phyloP scores from a whole-genome alignment of 2,329 filamentous ascomycete species.

The Talaromyces rugulosus region DNA sequence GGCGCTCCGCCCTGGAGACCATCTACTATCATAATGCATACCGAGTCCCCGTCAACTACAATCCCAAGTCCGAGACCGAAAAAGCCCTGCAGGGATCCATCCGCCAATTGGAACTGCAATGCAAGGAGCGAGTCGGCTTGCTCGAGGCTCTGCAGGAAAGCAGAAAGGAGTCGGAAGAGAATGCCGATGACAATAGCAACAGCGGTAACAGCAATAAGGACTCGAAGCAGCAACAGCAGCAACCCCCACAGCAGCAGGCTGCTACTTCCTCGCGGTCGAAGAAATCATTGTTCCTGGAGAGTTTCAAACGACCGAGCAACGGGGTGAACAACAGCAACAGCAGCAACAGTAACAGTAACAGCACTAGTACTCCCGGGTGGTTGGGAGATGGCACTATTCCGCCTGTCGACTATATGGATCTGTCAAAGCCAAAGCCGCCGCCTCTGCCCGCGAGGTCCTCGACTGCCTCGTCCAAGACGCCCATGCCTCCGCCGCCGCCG shows the following conservation, averaged over 20 bases:
- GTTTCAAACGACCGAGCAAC: constrained; percentile 25
- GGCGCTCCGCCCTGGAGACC: constrained; percentile 81
- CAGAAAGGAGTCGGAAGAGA: constrained; percentile 45
- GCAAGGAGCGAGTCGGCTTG: constrained; percentile 86
- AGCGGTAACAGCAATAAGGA: constrained; percentile 14
- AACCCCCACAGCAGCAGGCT: neutral
- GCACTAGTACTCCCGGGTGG: constrained; percentile 48
- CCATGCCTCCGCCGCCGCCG: neutral
- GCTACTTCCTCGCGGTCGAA: constrained; percentile 17
- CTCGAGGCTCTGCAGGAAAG: constrained; percentile 73
- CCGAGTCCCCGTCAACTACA: constrained; percentile 64
- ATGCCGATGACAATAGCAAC: neutral
- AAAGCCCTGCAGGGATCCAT: constrained; percentile 76
- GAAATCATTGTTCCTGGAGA: neutral
- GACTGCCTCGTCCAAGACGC: neutral
- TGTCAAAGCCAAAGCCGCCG: constrained; percentile 73
- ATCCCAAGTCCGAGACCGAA: constrained; percentile 75
- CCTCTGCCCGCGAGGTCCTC: constrained; percentile 49
- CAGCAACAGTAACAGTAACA: constrained; percentile 18
- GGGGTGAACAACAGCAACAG: constrained; percentile 15
- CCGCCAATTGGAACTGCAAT: constrained; percentile 79
- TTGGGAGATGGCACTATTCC: constrained; percentile 80
- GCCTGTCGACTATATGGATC: constrained; percentile 70
- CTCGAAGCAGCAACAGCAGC: constrained; percentile 15
- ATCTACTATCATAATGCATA: constrained; percentile 84